Base-by-base conservation (phyloP, 208 protist species). In the Phytomonas sp. region DNA sequence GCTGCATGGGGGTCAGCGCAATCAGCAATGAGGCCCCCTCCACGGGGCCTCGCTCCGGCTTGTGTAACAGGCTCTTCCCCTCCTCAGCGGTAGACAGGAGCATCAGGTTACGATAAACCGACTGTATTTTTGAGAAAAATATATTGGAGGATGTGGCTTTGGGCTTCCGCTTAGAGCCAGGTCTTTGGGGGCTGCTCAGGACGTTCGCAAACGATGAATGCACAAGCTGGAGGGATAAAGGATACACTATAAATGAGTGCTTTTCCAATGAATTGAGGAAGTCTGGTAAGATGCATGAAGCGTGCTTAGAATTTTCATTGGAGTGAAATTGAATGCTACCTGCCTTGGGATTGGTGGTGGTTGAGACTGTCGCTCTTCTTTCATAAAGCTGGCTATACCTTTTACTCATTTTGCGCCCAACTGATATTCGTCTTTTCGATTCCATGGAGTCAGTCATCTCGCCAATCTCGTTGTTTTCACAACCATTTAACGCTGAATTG, bases 1-100 rank as follows among this genome's bases (percentile, higher is more conserved):
- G 77, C 71, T 83, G 76, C 88, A 93, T 93, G 2, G 85, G 88
- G 7, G 84, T 93, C 72, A 91, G 76, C 40, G 83, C 72, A n/a
- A 93, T 52, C 23, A 91, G 74, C 40, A 93, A 70, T 16, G 88
- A 84, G 0, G 78, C 75, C 29, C 83, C 76, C 64, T 84, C 40
- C 40, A 16, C 14, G 1, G 1, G 40, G 10, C 14, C 12, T 12
- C 40, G 40, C 40, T 49, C 14, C 2, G 40, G 19, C 19, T 49
- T 16, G 40, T 49, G 40, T 3, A 1, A 12, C 40, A 49, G 6
- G 1, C 19, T 49, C 2, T 49, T 49, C 40, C 1, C 40, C 40
- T 49, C 40, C 12, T 49, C 40, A 19, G 12, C 40, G 40, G 40
- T 3, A 4, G 40, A 10, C 40, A 49, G 40, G 12, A 12, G 10